These are phyloP conservation scores for Ascochyta lentis DNA, from an alignment of 2,329 filamentous ascomycete species.

Conservation along the genomic window DNA sequence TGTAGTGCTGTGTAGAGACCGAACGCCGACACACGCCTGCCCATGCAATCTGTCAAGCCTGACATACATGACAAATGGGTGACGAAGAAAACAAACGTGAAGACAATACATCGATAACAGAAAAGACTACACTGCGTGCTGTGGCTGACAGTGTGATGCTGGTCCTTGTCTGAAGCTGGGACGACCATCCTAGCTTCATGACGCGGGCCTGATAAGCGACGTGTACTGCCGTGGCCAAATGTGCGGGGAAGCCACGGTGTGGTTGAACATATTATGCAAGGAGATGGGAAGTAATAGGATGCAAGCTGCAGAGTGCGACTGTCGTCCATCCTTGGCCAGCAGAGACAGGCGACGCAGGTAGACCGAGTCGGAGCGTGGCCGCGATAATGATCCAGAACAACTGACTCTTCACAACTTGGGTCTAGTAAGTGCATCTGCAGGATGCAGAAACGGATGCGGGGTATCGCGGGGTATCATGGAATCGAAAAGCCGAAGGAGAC, in stretches of 20 bases:
- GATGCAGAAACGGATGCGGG: slow-evolving; percentile 40
- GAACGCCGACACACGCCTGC: slow-evolving; percentile 17
- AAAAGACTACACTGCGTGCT: background rate
- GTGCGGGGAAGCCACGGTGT: slow-evolving; percentile 19
- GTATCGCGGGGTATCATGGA: slow-evolving; percentile 47
- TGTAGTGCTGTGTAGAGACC: background rate
- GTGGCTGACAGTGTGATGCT: background rate
- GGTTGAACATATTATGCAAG: slow-evolving; percentile 40
- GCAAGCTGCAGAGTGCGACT: slow-evolving; percentile 28
- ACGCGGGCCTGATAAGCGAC: background rate
- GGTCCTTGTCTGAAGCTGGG: background rate
- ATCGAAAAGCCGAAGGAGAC: slow-evolving; percentile 33
- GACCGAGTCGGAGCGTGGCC: background rate
- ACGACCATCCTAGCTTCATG: slow-evolving; percentile 3
- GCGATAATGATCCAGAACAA: background rate
- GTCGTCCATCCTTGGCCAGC: slow-evolving; percentile 43
- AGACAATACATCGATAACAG: background rate
- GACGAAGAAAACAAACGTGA: background rate
- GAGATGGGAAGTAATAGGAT: slow-evolving; percentile 34
- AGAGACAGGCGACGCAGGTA: slow-evolving; percentile 33
- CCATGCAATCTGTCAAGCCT: slow-evolving; percentile 19
- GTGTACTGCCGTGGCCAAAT: slow-evolving; percentile 28
- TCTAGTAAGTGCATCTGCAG: slow-evolving; percentile 36
- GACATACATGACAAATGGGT: slow-evolving; percentile 9
- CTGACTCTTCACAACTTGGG: slow-evolving; percentile 15